Base-by-base conservation (phyloP, 164 flowering plant species). In the Buxus sempervirens region DNA sequence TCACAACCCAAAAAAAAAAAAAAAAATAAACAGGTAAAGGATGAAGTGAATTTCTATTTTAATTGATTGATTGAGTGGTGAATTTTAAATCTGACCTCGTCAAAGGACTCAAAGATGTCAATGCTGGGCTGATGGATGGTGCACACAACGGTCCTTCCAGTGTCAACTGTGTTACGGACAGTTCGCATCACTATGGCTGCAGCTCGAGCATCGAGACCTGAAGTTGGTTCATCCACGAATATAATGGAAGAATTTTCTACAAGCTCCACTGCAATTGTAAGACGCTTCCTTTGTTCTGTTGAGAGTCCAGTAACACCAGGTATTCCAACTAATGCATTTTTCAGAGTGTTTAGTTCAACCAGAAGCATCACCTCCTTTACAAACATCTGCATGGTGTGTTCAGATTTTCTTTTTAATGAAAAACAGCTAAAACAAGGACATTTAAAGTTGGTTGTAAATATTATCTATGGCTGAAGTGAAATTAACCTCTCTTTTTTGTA, bases 181-280 rank as follows among this genome's bases (percentile, higher is more conserved):
- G 98, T 81, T 67, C 96, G 84, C 98, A 95, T 95, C 13, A 92
- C 99, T 72, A 95, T 95, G 22, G 98, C 99, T 27, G 99, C 98
- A 16, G 99, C 98, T 70, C 99, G 78, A 15, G 99, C 99, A 78
- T 95, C 99, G 38, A 95, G 92, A 24, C 99, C 99, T 0, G 99
- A 90, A 32, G 99, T 95, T 36, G 98, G 98, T 70, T 95, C 98
- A 69, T 95, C 98, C 98, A 92, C 90, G 83, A 95, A 95, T 56
- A 92, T 89, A 74, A 95, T 92, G 8, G 99, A 92, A 27, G 99
- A 98, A 73, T 95, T 95, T 1, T 98, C 99, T 56, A 95, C 99
- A 26, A 95, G 94, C 72, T 95, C 98, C 36, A 95, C 98, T 5
- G 99, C 98, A 24, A 95, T 95, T 13, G 98, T 92, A 72, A 95